These are phyloP conservation scores for Parasitella parasitica DNA, from an alignment of 371 early-diverging fungal species.

Conservation along the genomic window DNA sequence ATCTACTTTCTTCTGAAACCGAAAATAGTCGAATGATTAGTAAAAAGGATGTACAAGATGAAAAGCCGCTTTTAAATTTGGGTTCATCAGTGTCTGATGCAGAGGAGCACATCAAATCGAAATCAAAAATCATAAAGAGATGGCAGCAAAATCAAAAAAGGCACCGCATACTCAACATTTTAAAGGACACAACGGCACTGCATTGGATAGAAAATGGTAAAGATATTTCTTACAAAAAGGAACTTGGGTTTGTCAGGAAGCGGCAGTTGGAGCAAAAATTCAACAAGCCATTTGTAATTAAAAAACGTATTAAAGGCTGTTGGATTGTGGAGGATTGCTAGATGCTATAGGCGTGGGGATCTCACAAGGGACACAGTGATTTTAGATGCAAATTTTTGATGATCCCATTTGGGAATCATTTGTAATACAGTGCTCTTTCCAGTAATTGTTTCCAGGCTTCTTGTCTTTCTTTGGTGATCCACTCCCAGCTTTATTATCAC, in stretches of 20 bases:
- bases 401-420: background rate
- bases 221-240: background rate
- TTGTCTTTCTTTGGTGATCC: too few relatives aligned
- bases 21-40: background rate
- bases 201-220: constrained; percentile 11
- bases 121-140: background rate
- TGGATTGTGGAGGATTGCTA: background rate
- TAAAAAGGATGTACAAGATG: background rate
- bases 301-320: background rate
- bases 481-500: too few relatives aligned
- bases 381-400: background rate
- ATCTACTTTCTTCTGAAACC: background rate
- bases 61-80: background rate
- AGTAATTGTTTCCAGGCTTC: too few relatives aligned
- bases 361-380: background rate
- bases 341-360: background rate
- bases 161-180: background rate
- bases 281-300: background rate
- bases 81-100: background rate
- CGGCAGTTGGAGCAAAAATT: background rate
- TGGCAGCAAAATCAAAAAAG: background rate
- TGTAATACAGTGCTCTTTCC: too few relatives aligned
- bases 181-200: background rate
- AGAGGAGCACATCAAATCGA: background rate
- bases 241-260: constrained; percentile 4